phyloP scores from a whole-genome alignment of 2,329 filamentous ascomycete species.

The Alternaria triticina region DNA sequence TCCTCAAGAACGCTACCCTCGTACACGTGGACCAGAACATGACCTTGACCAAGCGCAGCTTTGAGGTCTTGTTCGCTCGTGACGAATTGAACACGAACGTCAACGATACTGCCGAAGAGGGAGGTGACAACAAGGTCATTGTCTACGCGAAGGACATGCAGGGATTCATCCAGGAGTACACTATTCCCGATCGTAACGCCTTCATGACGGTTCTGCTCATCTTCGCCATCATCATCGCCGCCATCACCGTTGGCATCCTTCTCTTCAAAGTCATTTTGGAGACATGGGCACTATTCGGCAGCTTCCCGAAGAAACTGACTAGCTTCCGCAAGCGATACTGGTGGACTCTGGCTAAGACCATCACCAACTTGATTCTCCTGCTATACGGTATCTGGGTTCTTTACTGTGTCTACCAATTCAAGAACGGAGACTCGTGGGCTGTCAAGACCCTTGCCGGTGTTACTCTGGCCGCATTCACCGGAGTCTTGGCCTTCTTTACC shows the following conservation, averaged over 20 bases:
- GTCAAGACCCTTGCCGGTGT: slow-evolving; percentile 83
- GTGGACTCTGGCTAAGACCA: slow-evolving; percentile 85
- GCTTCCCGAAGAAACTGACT: slow-evolving; percentile 77
- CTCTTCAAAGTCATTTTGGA: slow-evolving; percentile 92
- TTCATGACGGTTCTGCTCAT: slow-evolving; percentile 95
- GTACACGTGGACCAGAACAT: slow-evolving; percentile 69
- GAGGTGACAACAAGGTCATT: slow-evolving; percentile 54
- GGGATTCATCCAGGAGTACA: slow-evolving; percentile 81
- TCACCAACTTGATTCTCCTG: slow-evolving; percentile 87
- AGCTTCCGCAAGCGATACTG: slow-evolving; percentile 97
- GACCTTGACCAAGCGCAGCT: slow-evolving; percentile 60
- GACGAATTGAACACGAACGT: slow-evolving; percentile 48
- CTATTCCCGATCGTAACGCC: slow-evolving; percentile 85
- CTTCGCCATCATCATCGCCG: slow-evolving; percentile 84
- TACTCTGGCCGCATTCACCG: slow-evolving; percentile 82
- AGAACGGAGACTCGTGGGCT: slow-evolving; percentile 90
- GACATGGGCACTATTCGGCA: slow-evolving; percentile 86
- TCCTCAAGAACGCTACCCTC: slow-evolving; percentile 76
- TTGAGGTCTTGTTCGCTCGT: slow-evolving; percentile 60
- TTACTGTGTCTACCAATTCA: slow-evolving; percentile 97
- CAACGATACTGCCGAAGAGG: slow-evolving; percentile 49
- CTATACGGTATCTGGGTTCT: slow-evolving; percentile 95
- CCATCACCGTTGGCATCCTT: slow-evolving; percentile 83
- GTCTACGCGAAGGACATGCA: slow-evolving; percentile 76
- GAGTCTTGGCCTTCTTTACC: slow-evolving; percentile 79